Evolutionary conservation across 371 early-diverging fungal genomes (phyloP).

Genomic region (Mucor lusitanicus): DNA sequence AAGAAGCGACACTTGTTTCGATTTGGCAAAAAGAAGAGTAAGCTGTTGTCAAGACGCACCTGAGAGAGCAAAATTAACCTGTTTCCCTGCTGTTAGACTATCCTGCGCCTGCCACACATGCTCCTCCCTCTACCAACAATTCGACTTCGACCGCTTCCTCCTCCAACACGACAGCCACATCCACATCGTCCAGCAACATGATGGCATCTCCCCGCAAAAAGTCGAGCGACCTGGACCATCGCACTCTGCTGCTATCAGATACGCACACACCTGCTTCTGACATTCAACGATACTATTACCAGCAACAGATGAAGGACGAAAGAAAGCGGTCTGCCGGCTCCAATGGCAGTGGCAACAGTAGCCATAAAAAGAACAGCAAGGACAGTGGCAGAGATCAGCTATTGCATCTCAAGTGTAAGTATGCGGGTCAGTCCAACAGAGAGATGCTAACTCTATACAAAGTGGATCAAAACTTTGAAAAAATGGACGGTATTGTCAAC

Average conservation of each 20-base stretch:
- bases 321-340: constrained; percentile 25
- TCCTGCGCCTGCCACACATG: not conserved
- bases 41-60: not conserved
- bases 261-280: constrained; percentile 12
- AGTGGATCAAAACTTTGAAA: constrained; percentile 54
- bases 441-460: not conserved
- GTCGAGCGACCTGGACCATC: constrained; percentile 25
- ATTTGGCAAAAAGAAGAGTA: constrained; percentile 45
- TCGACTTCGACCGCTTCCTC: constrained; percentile 6
- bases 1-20: constrained; percentile 28
- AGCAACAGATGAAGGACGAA: constrained; percentile 18
- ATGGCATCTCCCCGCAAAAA: constrained; percentile 23
- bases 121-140: not conserved
- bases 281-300: constrained; percentile 21
- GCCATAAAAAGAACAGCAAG: constrained; percentile 4
- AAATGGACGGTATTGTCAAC: constrained; percentile 58
- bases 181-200: not conserved
- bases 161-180: constrained; percentile 8
- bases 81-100: constrained; percentile 10
- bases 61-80: not conserved
- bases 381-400: constrained; percentile 14
- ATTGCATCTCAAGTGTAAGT: constrained; percentile 19
- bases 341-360: constrained; percentile 8
- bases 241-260: not conserved
- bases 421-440: not conserved